phyloP scores from a whole-genome alignment of 441 rosid genomes.

The Gossypium schwendimanii region DNA sequence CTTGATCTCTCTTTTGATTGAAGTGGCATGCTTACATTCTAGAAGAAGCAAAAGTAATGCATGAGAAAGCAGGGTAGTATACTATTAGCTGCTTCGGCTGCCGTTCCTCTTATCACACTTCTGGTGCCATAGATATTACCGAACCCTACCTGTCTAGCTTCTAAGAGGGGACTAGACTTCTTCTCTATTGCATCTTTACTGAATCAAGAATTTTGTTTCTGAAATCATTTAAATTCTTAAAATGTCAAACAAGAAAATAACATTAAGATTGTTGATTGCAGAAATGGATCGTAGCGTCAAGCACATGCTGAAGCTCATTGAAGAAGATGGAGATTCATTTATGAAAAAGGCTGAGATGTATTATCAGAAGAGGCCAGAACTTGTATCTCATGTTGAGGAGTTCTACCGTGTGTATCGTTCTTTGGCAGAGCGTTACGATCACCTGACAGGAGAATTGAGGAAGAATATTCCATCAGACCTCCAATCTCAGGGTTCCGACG shows the following conservation, averaged over 20 bases:
- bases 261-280: slow-evolving; percentile 26
- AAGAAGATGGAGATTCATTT: slow-evolving; percentile 88
- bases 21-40: not conserved
- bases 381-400: slow-evolving; percentile 67
- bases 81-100: not conserved
- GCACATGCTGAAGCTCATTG: slow-evolving; percentile 77
- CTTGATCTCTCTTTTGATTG: not conserved
- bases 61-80: not conserved
- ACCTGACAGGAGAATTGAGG: slow-evolving; percentile 67
- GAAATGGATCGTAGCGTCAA: slow-evolving; percentile 78
- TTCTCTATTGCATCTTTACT: not conserved
- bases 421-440: slow-evolving; percentile 84
- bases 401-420: slow-evolving; percentile 83
- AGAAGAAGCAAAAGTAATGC: not conserved
- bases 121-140: not conserved
- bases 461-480: slow-evolving; percentile 65
- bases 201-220: not conserved
- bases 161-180: not conserved
- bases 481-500: slow-evolving; percentile 65
- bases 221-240: not conserved
- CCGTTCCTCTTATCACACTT: not conserved
- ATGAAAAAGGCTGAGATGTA: slow-evolving; percentile 89
- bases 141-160: not conserved
- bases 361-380: slow-evolving; percentile 78
- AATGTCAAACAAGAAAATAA: slow-evolving; percentile 15